phyloP scores from a whole-genome alignment of 1,284 basidiomycete species.

The Ganoderma resinaceum region DNA sequence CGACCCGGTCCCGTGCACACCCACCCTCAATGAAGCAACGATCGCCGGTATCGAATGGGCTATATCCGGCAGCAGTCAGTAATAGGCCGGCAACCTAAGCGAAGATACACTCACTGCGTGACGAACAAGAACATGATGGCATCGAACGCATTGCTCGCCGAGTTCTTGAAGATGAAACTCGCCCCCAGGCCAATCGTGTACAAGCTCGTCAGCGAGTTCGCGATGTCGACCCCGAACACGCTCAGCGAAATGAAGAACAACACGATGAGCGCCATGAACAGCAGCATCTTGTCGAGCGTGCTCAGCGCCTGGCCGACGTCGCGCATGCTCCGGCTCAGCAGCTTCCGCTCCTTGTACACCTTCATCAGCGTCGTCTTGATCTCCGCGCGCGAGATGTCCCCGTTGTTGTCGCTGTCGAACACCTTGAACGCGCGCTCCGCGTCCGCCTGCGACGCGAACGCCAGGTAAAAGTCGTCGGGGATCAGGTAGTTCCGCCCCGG shows the following conservation, averaged over 20 bases:
- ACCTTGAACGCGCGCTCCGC: conserved; percentile 76
- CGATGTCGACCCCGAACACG: conserved; percentile 71
- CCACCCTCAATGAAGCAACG: conserved; percentile 72
- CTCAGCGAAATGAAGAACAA: conserved; percentile 78
- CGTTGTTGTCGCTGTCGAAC: conserved; percentile 80
- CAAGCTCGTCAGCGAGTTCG: conserved; percentile 67
- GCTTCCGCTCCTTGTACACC: conserved; percentile 80
- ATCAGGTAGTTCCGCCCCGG: conserved; percentile 65
- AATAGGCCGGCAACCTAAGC: conserved; percentile 4
- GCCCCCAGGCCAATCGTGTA: conserved; percentile 73
- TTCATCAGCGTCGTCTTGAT: conserved; percentile 75
- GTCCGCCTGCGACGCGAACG: conserved; percentile 62
- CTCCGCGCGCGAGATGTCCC: conserved; percentile 80
- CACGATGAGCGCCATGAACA: conserved; percentile 67
- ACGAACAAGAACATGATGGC: conserved; percentile 83
- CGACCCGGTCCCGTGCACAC: conserved; percentile 25
- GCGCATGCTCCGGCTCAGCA: conserved; percentile 74
- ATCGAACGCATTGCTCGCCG: conserved; percentile 75
- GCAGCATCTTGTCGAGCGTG: conserved; percentile 66
- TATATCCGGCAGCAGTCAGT: conserved; percentile 35
- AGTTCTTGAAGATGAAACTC: conserved; percentile 79
- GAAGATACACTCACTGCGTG: conserved; percentile 65
- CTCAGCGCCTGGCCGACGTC: conserved; percentile 71
- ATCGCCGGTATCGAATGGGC: conserved; percentile 81
- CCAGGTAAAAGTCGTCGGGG: conserved; percentile 74